Evolutionary conservation across 2,329 filamentous ascomycete genomes (phyloP), one percentile per base, ranked within the genome.

Genomic region (Cercospora sojina): DNA sequence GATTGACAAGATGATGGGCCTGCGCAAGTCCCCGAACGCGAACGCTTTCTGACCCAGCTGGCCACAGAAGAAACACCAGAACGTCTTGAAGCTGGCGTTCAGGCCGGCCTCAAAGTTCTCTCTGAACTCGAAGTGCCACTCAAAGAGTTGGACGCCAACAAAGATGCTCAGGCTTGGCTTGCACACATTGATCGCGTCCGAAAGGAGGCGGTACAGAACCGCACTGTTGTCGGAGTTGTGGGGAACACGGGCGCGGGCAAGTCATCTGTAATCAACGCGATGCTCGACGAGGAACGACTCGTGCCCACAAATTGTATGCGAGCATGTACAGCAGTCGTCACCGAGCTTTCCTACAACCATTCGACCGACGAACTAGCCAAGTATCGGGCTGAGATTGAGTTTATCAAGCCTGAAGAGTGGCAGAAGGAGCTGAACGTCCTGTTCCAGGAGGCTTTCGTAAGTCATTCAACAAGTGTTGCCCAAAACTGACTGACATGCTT

Each of bases 221-320:
- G 78, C 16, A 80, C 81, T 1, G 79, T 88, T 0, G 80, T 89
- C 18, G 87, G 86, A 5, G 83, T 90, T 0, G 83, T 87, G 2
- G 87, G 68, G 13, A 86, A 83, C 62, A 89, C 88, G 0, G 87
- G 87, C 0, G 83, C 85, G 1, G 87, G 87, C 0, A 90, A 90
- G 72, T 86, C 83, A 20, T 86, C 84, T 1, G 78, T 89, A 0
- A 88, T 90, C 74, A 90, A 89, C 71, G 87, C 87, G 0, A 72
- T 90, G 35, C 78, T 89, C 0, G 86, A 88, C 31, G 85, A 89
- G 70, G 85, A 89, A 68, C 79, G 83, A n/a, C 76, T 86, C 16
- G 80, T 81, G 0, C 82, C 83, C 0, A 86, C 84, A 0, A 86
- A 85, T 69, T 86, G 86, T 72, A 85, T 88, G 82, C 78, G 85